Evolutionary conservation across 1,139 yeast genomes (phyloP).

Genomic region (Suhomyces kunorum): DNA sequence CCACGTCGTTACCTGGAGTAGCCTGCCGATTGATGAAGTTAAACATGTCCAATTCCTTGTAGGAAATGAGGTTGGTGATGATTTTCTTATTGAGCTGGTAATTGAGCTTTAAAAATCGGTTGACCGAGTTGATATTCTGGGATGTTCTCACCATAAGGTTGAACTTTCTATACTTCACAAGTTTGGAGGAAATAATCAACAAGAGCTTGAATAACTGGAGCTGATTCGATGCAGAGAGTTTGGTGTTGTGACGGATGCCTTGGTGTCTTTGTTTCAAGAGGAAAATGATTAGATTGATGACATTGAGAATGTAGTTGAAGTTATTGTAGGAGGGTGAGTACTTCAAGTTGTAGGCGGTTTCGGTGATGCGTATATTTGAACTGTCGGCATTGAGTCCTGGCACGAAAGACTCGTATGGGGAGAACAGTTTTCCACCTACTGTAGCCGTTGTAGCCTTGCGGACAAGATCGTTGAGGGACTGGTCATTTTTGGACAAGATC

Average conservation of each 20-base stretch:
- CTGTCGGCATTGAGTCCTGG: constrained; percentile 19
- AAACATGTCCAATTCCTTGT: constrained; percentile 37
- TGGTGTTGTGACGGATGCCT: constrained; percentile 4
- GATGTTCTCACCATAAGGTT: constrained; percentile 27
- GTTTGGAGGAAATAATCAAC: constrained; percentile 32
- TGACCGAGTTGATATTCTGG: constrained; percentile 26
- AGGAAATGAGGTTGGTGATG: constrained; percentile 32
- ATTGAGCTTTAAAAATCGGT: constrained; percentile 37
- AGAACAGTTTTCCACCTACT: no score
- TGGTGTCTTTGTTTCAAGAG: constrained; percentile 26
- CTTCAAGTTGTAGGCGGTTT: constrained; percentile 14
- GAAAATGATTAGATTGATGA: constrained; percentile 27
- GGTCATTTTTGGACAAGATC: constrained; percentile 48
- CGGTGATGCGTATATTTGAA: constrained; percentile 13
- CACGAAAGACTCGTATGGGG: constrained; percentile 13
- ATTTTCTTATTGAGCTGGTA: constrained; percentile 42
- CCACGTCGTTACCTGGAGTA: background rate
- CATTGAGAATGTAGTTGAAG: constrained; percentile 17
- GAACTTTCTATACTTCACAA: constrained; percentile 32
- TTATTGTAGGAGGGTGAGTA: constrained; percentile 15
- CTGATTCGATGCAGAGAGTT: constrained; percentile 9
- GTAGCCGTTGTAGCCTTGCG: background rate
- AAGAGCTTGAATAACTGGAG: constrained; percentile 36
- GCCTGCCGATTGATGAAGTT: constrained; percentile 17
- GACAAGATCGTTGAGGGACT: constrained; percentile 22